Evolutionary conservation across 1,139 yeast genomes (phyloP).

Genomic region (Taphrina wiesneri): DNA sequence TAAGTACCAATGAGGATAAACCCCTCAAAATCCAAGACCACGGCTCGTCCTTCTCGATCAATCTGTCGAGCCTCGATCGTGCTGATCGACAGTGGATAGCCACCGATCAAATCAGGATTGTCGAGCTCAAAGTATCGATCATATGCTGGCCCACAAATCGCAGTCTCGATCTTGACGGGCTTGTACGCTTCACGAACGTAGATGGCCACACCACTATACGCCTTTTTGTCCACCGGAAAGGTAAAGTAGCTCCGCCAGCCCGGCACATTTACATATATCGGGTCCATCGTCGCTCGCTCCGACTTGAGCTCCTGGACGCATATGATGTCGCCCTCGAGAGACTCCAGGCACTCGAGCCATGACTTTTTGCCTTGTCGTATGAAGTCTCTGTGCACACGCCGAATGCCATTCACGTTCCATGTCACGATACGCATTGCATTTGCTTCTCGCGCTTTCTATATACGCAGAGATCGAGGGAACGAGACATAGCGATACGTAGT

Average conservation of each 20-base stretch:
- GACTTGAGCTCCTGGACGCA: slow-evolving; percentile 83
- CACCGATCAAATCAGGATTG: slow-evolving; percentile 60
- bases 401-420: slow-evolving; percentile 38
- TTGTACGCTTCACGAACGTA: slow-evolving; percentile 55
- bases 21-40: slow-evolving; percentile 68
- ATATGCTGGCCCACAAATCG: slow-evolving; percentile 69
- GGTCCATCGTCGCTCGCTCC: slow-evolving; percentile 54
- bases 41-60: slow-evolving; percentile 83
- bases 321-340: slow-evolving; percentile 69
- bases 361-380: slow-evolving; percentile 18
- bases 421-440: slow-evolving; percentile 36
- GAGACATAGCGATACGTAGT: not conserved
- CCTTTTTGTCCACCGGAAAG: slow-evolving; percentile 62
- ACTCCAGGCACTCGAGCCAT: slow-evolving; percentile 51
- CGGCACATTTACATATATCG: slow-evolving; percentile 57
- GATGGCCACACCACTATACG: slow-evolving; percentile 90
- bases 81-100: slow-evolving; percentile 54
- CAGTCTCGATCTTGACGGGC: slow-evolving; percentile 83
- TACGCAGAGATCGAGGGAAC: not conserved
- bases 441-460: not conserved
- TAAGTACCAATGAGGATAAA: slow-evolving; percentile 70
- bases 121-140: slow-evolving; percentile 39
- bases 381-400: slow-evolving; percentile 23
- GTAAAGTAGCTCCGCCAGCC: slow-evolving; percentile 68
- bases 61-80: slow-evolving; percentile 49